Evolutionary conservation across 2,329 filamentous ascomycete species (phyloP).

Genomic region (Byssoonygena ceratinophila): DNA sequence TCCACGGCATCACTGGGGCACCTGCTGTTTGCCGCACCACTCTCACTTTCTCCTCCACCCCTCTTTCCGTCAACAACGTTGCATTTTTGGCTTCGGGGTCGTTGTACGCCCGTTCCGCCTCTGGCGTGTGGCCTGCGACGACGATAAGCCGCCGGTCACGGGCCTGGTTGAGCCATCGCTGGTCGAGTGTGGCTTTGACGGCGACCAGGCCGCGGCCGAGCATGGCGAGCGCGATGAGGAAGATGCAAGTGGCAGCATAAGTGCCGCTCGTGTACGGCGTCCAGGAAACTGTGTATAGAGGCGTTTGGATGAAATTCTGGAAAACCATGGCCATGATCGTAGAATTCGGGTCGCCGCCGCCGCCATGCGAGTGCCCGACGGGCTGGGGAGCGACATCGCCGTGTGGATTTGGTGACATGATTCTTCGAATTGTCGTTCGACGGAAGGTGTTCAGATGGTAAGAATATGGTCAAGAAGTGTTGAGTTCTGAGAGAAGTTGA

Average conservation of each 20-base stretch:
- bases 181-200: conserved; percentile 49
- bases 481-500: background rate
- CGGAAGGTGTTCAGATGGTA: background rate
- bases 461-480: no score
- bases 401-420: background rate
- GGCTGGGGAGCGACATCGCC: background rate
- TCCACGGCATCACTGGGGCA: conserved; percentile 55
- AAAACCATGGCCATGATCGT: conserved; percentile 32
- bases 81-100: conserved; percentile 55
- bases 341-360: background rate
- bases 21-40: conserved; percentile 53
- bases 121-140: conserved; percentile 53
- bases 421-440: background rate
- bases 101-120: conserved; percentile 46
- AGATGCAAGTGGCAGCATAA: conserved; percentile 87
- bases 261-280: conserved; percentile 57
- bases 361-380: conserved; percentile 5
- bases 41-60: conserved; percentile 68
- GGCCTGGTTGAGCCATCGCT: conserved; percentile 60
- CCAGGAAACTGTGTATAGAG: conserved; percentile 61
- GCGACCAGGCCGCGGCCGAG: conserved; percentile 62
- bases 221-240: conserved; percentile 66
- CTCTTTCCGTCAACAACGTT: conserved; percentile 59
- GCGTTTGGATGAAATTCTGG: conserved; percentile 46
- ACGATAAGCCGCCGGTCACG: conserved; percentile 66